Conservation (phyloP, 2,329 filamentous ascomycete species). For the Xylariaceae sp. region DNA sequence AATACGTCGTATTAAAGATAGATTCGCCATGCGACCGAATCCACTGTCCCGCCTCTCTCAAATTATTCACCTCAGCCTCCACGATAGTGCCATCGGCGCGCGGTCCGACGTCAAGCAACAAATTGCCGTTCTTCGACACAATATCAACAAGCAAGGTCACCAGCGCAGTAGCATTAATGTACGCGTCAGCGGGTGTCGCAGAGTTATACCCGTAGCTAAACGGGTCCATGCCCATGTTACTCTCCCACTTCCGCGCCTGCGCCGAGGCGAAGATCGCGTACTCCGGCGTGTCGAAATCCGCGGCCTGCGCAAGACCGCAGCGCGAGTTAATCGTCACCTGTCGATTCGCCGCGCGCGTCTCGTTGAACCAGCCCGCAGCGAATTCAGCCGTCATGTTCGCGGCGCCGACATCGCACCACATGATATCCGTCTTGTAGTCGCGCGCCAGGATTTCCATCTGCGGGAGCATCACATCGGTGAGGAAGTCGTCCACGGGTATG, state of each 20-base stretch:
- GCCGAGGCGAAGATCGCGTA: conserved; percentile 48
- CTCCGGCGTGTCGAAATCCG: conserved; percentile 57
- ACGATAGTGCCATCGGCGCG: conserved; percentile 52
- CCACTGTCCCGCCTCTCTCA: conserved; percentile 51
- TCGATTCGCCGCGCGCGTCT: conserved; percentile 36
- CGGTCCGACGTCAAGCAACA: conserved; percentile 54
- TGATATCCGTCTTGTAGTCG: conserved; percentile 42
- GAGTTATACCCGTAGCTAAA: conserved; percentile 57
- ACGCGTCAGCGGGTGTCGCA: conserved; percentile 45
- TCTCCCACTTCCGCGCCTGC: conserved; percentile 56
- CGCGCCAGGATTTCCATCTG: conserved; percentile 45
- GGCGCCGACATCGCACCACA: conserved; percentile 48
- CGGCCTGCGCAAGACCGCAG: conserved; percentile 49
- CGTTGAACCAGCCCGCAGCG: conserved; percentile 41
- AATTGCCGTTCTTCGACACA: conserved; percentile 39
- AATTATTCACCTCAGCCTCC: conserved; percentile 42
- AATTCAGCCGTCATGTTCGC: conserved; percentile 42
- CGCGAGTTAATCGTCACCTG: conserved; percentile 54
- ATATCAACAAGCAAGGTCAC: conserved; percentile 38
- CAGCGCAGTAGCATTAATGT: conserved; percentile 50
- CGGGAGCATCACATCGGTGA: conserved; percentile 42
- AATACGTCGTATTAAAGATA: conserved; percentile 54
- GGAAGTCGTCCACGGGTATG: conserved; percentile 39
- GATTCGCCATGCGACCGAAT: conserved; percentile 51
- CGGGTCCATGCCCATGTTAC: conserved; percentile 56